These are phyloP conservation scores for Yarrowia keelungensis DNA, from an alignment of 805 yeast genomes.

Conservation along the genomic window DNA sequence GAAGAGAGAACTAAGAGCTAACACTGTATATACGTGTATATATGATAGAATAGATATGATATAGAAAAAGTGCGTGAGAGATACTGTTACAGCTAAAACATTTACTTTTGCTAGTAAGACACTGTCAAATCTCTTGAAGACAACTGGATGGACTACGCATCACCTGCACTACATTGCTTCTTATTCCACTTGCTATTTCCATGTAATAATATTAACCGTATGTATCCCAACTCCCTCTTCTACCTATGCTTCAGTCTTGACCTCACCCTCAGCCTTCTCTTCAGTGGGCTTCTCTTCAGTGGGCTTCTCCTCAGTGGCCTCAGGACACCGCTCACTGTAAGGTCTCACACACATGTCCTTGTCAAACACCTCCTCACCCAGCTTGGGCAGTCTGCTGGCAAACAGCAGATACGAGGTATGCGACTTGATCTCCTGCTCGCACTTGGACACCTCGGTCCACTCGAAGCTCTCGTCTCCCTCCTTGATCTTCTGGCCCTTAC, in stretches of 20 bases:
- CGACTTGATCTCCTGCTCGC: slow-evolving; percentile 85
- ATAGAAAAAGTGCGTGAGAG: too few relatives aligned
- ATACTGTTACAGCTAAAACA: too few relatives aligned
- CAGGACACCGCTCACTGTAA: slow-evolving; percentile 4
- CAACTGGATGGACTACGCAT: too few relatives aligned
- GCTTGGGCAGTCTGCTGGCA: slow-evolving; percentile 56
- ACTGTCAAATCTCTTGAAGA: too few relatives aligned
- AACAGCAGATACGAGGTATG: slow-evolving; percentile 95
- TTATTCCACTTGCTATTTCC: too few relatives aligned
- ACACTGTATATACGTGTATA: neutral
- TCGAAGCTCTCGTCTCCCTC: slow-evolving; percentile 84
- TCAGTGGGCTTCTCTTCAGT: neutral
- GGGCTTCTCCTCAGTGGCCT: neutral
- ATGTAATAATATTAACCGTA: slow-evolving; percentile 13
- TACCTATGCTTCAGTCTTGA: neutral
- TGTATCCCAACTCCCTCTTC: slow-evolving; percentile 4
- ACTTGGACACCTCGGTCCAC: slow-evolving; percentile 86
- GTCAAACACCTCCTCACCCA: slow-evolving; percentile 25
- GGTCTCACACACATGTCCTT: slow-evolving; percentile 31
- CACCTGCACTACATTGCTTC: too few relatives aligned
- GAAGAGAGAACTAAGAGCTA: too few relatives aligned
- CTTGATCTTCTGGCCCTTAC: slow-evolving; percentile 79
- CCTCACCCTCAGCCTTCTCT: neutral
- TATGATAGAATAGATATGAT: slow-evolving; percentile 2
- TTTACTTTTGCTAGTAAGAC: too few relatives aligned